Percentiles rank a stretch among this genome's conserved stretches.
These are phyloP conservation scores for Parascedosporium putredinis DNA, from an alignment of 2,329 filamentous ascomycete genomes.

Conservation along the genomic window DNA sequence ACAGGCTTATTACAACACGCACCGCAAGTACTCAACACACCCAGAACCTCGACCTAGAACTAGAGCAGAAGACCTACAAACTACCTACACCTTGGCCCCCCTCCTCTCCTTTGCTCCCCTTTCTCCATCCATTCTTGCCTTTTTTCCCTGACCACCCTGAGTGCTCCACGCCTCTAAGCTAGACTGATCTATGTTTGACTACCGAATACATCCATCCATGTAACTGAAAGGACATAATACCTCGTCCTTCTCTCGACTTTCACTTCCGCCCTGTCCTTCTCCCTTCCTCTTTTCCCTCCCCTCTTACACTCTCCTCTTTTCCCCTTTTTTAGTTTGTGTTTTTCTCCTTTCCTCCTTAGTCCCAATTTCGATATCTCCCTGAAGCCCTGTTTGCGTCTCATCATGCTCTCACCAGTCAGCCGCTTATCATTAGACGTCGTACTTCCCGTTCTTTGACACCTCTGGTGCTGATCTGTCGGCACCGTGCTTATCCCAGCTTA, in stretches of 20 bases:
- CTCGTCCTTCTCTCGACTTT: not conserved
- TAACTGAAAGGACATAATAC: not conserved
- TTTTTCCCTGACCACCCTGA: not conserved
- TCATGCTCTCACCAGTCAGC: slow-evolving; percentile 2
- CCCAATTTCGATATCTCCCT: not conserved
- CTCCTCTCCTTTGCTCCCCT: not conserved
- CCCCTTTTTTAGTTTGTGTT: not conserved
- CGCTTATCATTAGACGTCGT: slow-evolving; percentile 4
- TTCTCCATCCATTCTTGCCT: not conserved
- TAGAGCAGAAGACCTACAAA: not conserved
- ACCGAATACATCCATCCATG: too few species aligned
- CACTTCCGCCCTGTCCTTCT: too few species aligned
- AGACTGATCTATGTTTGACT: not conserved
- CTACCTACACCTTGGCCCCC: not conserved
- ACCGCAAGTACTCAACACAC: not conserved
- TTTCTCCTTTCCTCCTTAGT: not conserved
- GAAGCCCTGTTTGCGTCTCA: not conserved
- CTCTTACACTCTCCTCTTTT: not conserved
- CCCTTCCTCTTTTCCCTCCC: not conserved
- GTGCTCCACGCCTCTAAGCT: not conserved
- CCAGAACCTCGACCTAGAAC: too few species aligned
- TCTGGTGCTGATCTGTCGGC: not conserved
- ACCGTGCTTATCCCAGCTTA: not conserved
- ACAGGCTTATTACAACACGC: not conserved
- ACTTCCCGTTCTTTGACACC: slow-evolving; percentile 6